A percentile compares a stretch with the other conserved stretches of the same genome.
These are phyloP conservation scores for Xenoacremonium recifei DNA, from an alignment of 2,329 filamentous ascomycete genomes.

Conservation along the genomic window DNA sequence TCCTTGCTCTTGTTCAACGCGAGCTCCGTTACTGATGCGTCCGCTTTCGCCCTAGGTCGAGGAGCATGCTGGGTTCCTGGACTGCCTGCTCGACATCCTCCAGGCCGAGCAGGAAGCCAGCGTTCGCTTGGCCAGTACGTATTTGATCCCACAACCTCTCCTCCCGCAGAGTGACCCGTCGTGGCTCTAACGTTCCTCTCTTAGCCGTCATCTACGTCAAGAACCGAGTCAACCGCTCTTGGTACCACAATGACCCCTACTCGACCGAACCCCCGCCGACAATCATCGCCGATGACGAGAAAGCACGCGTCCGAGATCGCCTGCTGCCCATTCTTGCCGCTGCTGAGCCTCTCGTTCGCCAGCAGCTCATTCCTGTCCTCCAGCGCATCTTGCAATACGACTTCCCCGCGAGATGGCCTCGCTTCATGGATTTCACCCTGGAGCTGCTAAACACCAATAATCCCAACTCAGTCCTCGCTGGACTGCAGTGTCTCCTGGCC, in stretches of 20 bases:
- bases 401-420: slow-evolving; percentile 91
- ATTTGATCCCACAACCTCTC: slow-evolving; percentile 21
- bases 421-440: slow-evolving; percentile 89
- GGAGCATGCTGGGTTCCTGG: slow-evolving; percentile 83
- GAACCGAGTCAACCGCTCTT: slow-evolving; percentile 92
- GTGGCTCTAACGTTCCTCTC: slow-evolving; percentile 12
- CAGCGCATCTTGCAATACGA: slow-evolving; percentile 96
- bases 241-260: slow-evolving; percentile 75
- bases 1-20: slow-evolving; percentile 1
- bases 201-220: slow-evolving; percentile 96
- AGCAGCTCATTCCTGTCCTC: slow-evolving; percentile 89
- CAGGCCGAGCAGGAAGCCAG: slow-evolving; percentile 83
- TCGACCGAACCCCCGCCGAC: slow-evolving; percentile 55
- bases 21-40: slow-evolving; percentile 17
- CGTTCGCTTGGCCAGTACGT: slow-evolving; percentile 84
- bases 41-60: slow-evolving; percentile 64
- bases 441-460: slow-evolving; percentile 86
- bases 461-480: slow-evolving; percentile 83
- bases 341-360: slow-evolving; percentile 77
- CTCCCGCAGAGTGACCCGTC: slow-evolving; percentile 16
- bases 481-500: slow-evolving; percentile 88
- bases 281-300: slow-evolving; percentile 84
- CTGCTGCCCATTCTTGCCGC: slow-evolving; percentile 85
- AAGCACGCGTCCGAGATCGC: slow-evolving; percentile 80
- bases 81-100: slow-evolving; percentile 86